These are phyloP conservation scores for Fusarium agapanthi DNA, from an alignment of 2,329 filamentous ascomycete genomes.

Conservation along the genomic window DNA sequence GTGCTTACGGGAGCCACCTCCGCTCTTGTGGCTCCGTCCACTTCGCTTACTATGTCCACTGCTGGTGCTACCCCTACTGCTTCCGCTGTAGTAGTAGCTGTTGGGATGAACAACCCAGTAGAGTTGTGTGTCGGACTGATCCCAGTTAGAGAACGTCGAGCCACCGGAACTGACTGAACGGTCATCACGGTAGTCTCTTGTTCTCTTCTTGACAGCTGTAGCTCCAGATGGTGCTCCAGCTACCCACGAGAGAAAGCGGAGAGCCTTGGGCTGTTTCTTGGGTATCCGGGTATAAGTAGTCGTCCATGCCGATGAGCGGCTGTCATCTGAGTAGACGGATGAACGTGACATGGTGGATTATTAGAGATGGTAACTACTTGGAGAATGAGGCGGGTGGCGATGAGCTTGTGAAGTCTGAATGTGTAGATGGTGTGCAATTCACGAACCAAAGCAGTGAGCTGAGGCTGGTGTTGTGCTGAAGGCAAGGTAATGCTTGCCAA, in stretches of 20 bases:
- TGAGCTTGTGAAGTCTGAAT: background rate
- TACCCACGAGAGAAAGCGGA: slow-evolving; percentile 43
- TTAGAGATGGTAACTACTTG: background rate
- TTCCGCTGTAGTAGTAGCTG: slow-evolving; percentile 25
- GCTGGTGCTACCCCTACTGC: slow-evolving; percentile 22
- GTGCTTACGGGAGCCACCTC: slow-evolving; percentile 34
- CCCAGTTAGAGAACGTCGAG: slow-evolving; percentile 34
- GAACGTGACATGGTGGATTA: slow-evolving; percentile 20
- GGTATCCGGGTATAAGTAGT: slow-evolving; percentile 38
- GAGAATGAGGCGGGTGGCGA: slow-evolving; percentile 28
- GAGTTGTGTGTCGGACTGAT: slow-evolving; percentile 37
- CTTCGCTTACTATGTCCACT: slow-evolving; percentile 32
- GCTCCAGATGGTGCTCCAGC: slow-evolving; percentile 39
- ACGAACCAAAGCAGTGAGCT: slow-evolving; percentile 21
- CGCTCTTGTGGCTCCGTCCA: slow-evolving; percentile 29
- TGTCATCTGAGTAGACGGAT: slow-evolving; percentile 38
- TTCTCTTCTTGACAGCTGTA: slow-evolving; percentile 41
- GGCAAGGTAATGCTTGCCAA: slow-evolving; percentile 13
- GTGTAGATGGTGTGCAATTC: slow-evolving; percentile 15
- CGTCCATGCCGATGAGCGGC: slow-evolving; percentile 39
- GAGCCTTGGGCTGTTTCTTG: slow-evolving; percentile 34
- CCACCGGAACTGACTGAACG: slow-evolving; percentile 31
- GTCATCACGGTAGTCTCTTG: slow-evolving; percentile 38
- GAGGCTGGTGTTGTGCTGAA: slow-evolving; percentile 7
- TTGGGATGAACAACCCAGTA: slow-evolving; percentile 36